Conservation (phyloP, 805 yeast species). For the Yarrowia yakushimensis region DNA sequence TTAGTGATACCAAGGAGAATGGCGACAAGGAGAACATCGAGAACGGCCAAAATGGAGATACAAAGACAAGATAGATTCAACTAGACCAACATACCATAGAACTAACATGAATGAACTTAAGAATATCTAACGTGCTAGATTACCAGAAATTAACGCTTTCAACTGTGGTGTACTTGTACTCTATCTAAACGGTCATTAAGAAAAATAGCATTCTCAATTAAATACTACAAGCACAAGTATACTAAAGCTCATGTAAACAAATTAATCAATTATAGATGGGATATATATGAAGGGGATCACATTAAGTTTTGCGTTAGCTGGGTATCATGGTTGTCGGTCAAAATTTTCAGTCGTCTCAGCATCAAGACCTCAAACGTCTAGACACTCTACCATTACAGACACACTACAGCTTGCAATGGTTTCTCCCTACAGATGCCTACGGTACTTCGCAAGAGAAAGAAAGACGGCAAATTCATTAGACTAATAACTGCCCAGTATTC, state of each 20-base stretch:
- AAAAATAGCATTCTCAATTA: no score
- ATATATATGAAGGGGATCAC: background rate
- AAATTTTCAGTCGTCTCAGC: background rate
- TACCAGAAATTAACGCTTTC: no score
- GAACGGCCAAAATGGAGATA: background rate
- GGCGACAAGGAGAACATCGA: background rate
- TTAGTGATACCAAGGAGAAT: background rate
- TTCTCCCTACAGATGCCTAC: conserved; percentile 18
- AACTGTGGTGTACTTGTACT: background rate
- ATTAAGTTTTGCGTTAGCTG: background rate
- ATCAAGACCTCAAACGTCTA: background rate
- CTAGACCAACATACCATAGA: background rate
- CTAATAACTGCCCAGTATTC: conserved; percentile 24
- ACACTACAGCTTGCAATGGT: background rate
- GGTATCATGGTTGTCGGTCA: background rate
- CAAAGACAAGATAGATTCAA: background rate
- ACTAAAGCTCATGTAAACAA: background rate
- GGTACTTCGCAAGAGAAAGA: conserved; percentile 25
- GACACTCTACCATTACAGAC: background rate
- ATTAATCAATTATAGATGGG: background rate
- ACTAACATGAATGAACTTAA: background rate
- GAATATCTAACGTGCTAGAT: background rate
- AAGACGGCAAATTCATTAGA: conserved; percentile 24
- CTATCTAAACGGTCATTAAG: no score
- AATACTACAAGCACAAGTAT: no score